Evolutionary conservation across 164 flowering plant genomes (phyloP), one percentile per base, ranked within the genome.

Genomic region (Magnolia officinalis): DNA sequence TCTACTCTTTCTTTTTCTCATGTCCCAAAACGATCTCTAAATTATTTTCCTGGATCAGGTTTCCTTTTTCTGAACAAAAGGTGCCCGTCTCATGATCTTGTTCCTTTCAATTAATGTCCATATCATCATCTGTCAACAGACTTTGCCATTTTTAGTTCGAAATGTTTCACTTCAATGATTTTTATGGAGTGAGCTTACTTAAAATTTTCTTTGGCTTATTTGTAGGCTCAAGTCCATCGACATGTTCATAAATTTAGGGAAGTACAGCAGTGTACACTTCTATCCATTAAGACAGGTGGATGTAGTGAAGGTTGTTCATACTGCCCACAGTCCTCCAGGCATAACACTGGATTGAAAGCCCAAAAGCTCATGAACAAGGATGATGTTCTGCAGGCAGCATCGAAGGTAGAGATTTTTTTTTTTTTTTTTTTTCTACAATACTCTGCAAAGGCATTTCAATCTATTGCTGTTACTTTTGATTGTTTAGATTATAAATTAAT

Each of bases 221-320:
- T 83, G 72, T 75, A 96, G 99, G 99, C 99, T 78, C 98, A 96
- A 89, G 99, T 94, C 66, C 99, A 96, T 74, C 91, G 99, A 79
- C 90, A 96, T 79, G 87, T 91, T 67, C 99, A 96, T 78, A 96
- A 94, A 79, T 96, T 96, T 50, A 91, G 98, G 87, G 98, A 96
- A 83, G 99, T 96, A 63, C 98, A 96, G 85, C 99, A 96, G 82
- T 96, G 99, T 80, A 96, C 99, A 26, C 91, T 96, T 66, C 90
- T 96, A 26, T 96, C 99, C 8, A 83, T 96, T 61, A 96, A 96
- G 85, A 96, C 99, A 1, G 99, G 99, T 80, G 99, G 99, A 7
- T 94, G 98, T 75, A 91, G 97, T 83, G 98, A 96, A 84, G 99
- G 94, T 87, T 96, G 99, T 83, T 91, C 98, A 0, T 96, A 96